Base-by-base conservation (phyloP, 164 flowering plant species). In the Houttuynia cordata region DNA sequence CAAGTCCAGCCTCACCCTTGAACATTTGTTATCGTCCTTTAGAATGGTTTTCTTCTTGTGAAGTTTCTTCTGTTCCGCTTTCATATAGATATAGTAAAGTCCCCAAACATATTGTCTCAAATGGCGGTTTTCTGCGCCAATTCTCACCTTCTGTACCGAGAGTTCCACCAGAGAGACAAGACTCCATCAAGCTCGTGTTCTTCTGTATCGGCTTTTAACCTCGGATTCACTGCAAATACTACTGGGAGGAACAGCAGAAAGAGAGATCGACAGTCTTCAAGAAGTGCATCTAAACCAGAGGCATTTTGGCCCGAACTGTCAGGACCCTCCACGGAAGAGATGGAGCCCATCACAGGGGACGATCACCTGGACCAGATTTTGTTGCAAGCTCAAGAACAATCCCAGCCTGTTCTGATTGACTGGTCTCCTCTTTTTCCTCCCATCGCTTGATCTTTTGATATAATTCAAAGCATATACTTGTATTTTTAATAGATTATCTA, bases 331-430 rank as follows among this genome's bases (percentile, higher is more conserved):
- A 34, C 68, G n/a, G 61, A 84, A 0, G 90, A 84, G 56, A 74
- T 92, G 98, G 90, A 85, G 53, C 70, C 86, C 60, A 86, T 92
- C 56, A 64, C 69, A 1, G 83, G 78, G 37, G 39, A 8, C 49
- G 94, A 89, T 25, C 87, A 92, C 7, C 68, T 92, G 10, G 96
- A 87, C 63, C 82, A 72, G 72, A 71, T 84, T 66, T 73, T 92
- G 1, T 62, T 61, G 41, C 73, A 72, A 9, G 85, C 96, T 8
- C 73, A 75, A 56, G 70, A 87, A 20, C 69, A 62, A n/a, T 75
- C 83, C 10, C 84, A 81, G 61, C 86, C 92, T 25, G 64, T 92
- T 64, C 57, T 89, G 76, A 81, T 92, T 54, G 98, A 86, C 53
- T 92, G 98, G 97, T 91, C 24, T 40, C 59, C 13, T 42, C 24